phyloP scores from a whole-genome alignment of 306 rosid species.

The Citrullus colocynthis region DNA sequence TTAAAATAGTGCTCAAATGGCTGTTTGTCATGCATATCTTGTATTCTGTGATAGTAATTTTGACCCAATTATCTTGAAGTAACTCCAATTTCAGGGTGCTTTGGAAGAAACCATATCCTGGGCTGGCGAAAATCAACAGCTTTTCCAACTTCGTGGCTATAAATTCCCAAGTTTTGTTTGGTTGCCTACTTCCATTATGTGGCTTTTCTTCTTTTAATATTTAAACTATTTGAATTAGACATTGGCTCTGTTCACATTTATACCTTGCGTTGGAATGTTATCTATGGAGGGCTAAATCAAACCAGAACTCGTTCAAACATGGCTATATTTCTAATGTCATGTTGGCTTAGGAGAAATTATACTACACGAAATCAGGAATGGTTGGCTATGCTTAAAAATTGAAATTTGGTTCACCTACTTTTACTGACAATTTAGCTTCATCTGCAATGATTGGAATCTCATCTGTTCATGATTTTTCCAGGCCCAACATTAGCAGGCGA shows the following conservation, averaged over 20 bases:
- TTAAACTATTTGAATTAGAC: not conserved
- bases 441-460: not conserved
- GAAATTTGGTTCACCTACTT: not conserved
- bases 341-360: not conserved
- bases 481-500: not conserved
- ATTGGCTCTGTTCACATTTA: not conserved
- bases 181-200: not conserved
- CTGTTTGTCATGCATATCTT: not conserved
- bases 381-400: not conserved
- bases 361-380: slow-evolving; percentile 1
- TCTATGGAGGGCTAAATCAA: not conserved
- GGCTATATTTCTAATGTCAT: not conserved
- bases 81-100: not conserved
- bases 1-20: not conserved
- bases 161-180: not conserved
- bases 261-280: not conserved
- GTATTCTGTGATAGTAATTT: not conserved
- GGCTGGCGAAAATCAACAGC: not conserved
- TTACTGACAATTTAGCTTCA: slow-evolving; percentile 4
- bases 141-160: not conserved
- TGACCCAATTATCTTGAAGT: not conserved
- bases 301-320: not conserved
- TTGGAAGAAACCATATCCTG: not conserved
- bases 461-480: not conserved
- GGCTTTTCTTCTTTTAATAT: not conserved